Evolutionary conservation across 139 green algal genomes (phyloP).

Genomic region (Edaphochlamys debaryana): DNA sequence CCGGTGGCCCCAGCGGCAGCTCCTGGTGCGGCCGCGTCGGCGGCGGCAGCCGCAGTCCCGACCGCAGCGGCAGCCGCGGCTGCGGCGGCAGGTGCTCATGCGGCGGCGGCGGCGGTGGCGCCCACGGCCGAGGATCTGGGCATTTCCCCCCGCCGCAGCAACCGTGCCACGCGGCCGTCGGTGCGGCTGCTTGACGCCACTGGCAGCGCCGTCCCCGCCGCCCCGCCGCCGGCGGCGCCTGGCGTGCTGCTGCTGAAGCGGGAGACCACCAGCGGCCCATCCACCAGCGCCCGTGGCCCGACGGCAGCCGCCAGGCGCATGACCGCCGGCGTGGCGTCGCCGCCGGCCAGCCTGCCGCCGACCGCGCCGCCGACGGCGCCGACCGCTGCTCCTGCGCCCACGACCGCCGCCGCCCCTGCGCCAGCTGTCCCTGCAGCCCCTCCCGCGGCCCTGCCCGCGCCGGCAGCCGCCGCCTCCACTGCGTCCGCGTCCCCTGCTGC

Average conservation of each 20-base stretch:
- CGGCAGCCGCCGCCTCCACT: too few relatives aligned
- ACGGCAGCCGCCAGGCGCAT: background rate
- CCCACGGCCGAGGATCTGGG: background rate
- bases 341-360: conserved; percentile 1
- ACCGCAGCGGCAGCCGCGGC: background rate
- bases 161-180: conserved; percentile 5
- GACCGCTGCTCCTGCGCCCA: background rate
- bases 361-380: background rate
- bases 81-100: background rate
- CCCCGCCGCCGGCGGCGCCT: background rate
- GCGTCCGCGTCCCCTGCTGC: too few relatives aligned
- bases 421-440: too few relatives aligned
- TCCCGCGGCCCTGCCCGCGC: too few relatives aligned
- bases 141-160: conserved; percentile 15
- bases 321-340: background rate
- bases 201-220: background rate
- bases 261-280: conserved; percentile 30
- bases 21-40: too few relatives aligned
- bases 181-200: background rate
- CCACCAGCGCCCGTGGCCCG: background rate
- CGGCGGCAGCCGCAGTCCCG: too few relatives aligned
- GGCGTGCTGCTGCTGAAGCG: conserved; percentile 27
- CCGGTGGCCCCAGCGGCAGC: too few relatives aligned
- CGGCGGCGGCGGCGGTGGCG: background rate
- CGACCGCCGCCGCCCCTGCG: background rate